phyloP scores from a whole-genome alignment of 2,329 filamentous ascomycete species.

The Myriosclerotinia curreyana region DNA sequence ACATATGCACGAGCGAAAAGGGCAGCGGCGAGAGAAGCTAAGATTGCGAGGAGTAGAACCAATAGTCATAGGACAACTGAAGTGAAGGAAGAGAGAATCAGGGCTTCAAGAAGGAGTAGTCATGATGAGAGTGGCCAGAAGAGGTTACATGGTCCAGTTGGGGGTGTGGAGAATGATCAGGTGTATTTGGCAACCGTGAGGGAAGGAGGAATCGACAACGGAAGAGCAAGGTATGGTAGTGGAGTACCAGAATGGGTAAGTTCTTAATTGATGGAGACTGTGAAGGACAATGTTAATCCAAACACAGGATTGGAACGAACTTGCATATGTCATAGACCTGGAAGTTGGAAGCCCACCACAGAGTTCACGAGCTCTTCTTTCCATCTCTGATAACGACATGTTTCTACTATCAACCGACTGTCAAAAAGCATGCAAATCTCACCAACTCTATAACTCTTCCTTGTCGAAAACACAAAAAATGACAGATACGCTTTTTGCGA shows the following conservation, averaged over 20 bases:
- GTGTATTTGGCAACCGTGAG: background rate
- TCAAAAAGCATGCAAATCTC: constrained; percentile 1
- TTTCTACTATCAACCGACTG: constrained; percentile 15
- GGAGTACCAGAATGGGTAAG: constrained; percentile 15
- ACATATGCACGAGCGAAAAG: constrained; percentile 7
- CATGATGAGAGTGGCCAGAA: background rate
- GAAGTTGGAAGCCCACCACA: constrained; percentile 24
- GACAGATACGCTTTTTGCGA: background rate
- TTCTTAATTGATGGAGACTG: background rate
- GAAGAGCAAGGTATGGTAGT: constrained; percentile 6
- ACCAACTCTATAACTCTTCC: constrained; percentile 12
- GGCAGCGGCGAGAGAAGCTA: constrained; percentile 1
- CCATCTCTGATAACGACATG: constrained; percentile 17
- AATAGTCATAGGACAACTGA: constrained; percentile 12
- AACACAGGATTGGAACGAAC: constrained; percentile 21
- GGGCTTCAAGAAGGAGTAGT: background rate
- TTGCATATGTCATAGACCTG: constrained; percentile 22
- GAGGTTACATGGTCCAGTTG: constrained; percentile 3
- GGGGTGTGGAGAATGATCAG: constrained; percentile 18
- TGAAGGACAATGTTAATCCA: background rate
- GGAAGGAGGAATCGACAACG: background rate
- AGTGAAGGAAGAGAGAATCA: background rate
- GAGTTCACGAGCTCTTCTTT: constrained; percentile 8
- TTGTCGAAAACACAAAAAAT: constrained; percentile 1
- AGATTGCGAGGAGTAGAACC: constrained; percentile 7